Evolutionary conservation across 1,284 basidiomycete genomes (phyloP), one percentile per base, ranked within the genome.

Genomic region (Boletellus deceptivus): DNA sequence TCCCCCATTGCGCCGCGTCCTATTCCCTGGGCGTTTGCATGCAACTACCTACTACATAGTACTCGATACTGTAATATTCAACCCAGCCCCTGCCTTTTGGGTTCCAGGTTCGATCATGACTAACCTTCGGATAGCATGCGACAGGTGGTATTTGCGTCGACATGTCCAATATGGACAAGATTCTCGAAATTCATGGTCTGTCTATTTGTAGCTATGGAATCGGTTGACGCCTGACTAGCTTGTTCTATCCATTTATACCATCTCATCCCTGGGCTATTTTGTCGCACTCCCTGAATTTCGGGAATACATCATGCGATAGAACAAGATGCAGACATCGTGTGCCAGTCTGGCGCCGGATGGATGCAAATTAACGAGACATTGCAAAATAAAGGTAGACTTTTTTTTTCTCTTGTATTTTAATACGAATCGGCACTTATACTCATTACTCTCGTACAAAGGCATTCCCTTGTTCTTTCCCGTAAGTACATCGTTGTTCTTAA

Each of bases 401-500:
- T n/a, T 29, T 27, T 0, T 20, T 11, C 29, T 11, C 29, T 14
- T 31, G 29, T 45, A 16, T 39, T 51, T 38, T 40, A 0, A 17
- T 40, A n/a, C 5, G 24, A 24, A 1, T 0, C 16, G 25, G 29
- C 41, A 0, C 34, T 34, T 31, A 18, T 36, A 6, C 27, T 43
- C 18, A 39, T 40, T 0, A 18, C 36, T 8, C 41, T 36, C 18
- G 3, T 27, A 16, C 18, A 42, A 49, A 79, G 77, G 83, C 6
- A 82, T 90, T 44, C 84, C 86, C 0, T 69, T 97, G 13, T 97
- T 97, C 76, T 96, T 95, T 65, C 94, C 94, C 0, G 84, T 95
- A 56, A 42, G 84, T 35, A 9, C 13, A n/a, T 9, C 24, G 4
- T 2, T 25, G 37, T 25, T 17, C 37, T 22, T 14, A 1, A 9